phyloP scores from a whole-genome alignment of 257 asterid genomes.

The Scutellaria baicalensis region DNA sequence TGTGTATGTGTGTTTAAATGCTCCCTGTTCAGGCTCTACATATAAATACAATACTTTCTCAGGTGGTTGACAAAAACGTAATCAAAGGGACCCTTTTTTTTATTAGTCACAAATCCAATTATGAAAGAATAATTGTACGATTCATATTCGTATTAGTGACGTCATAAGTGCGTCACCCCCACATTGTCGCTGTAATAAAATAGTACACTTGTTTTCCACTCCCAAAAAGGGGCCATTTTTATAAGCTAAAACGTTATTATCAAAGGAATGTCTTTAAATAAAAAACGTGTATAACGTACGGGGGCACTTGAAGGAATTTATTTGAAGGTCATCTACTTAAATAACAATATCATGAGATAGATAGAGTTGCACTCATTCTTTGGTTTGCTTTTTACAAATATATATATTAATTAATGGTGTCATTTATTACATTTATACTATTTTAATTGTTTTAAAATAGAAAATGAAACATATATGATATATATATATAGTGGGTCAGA shows the following conservation, averaged over 20 bases:
- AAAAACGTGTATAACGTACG: slow-evolving; percentile 17
- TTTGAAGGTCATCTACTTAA: slow-evolving; percentile 18
- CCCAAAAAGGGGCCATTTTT: slow-evolving; percentile 15
- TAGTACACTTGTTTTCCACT: slow-evolving; percentile 37
- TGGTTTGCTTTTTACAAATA: slow-evolving; percentile 22
- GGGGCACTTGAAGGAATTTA: slow-evolving; percentile 11
- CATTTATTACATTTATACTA: too few species aligned
- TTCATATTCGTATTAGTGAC: slow-evolving; percentile 3
- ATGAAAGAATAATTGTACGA: neutral
- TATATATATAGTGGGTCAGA: too few species aligned
- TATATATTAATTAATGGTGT: neutral
- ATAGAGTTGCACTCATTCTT: neutral
- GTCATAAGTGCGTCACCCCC: slow-evolving; percentile 27
- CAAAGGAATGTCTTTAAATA: neutral
- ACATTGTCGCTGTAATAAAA: slow-evolving; percentile 8
- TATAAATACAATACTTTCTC: slow-evolving; percentile 2
- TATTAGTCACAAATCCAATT: neutral
- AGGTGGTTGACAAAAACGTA: slow-evolving; percentile 4
- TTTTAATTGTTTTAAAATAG: too few species aligned
- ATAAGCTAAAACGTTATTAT: slow-evolving; percentile 13
- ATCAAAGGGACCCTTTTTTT: neutral
- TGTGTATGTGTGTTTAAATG: neutral
- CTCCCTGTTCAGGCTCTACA: slow-evolving; percentile 7
- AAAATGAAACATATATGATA: too few species aligned
- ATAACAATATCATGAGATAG: slow-evolving; percentile 13